These are phyloP conservation scores for Auriscalpium orientale DNA, from an alignment of 768 basidiomycete genomes.

Conservation along the genomic window DNA sequence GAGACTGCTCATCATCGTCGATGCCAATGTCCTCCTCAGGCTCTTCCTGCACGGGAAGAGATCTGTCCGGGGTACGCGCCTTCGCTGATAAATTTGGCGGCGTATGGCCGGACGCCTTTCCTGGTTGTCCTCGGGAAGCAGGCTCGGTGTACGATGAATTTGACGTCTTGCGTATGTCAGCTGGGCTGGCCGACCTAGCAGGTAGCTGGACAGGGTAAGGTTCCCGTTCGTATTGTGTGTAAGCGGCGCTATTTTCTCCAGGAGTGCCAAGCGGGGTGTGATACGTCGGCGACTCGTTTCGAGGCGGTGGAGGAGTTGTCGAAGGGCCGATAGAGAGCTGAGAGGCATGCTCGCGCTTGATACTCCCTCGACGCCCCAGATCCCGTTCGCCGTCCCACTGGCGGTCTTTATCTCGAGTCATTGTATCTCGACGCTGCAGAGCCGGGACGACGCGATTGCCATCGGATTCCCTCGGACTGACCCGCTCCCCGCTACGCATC, in stretches of 20 bases:
- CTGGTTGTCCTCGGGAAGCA: neutral
- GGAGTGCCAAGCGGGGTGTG: constrained; percentile 10
- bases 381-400: constrained; percentile 4
- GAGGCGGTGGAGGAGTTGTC: neutral
- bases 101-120: constrained; percentile 5
- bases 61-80: constrained; percentile 15
- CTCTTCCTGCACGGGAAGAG: constrained; percentile 16
- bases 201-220: constrained; percentile 6
- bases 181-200: constrained; percentile 9
- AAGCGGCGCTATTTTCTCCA: constrained; percentile 4
- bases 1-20: neutral
- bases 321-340: neutral
- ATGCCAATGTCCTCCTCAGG: constrained; percentile 9
- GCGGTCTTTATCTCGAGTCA: constrained; percentile 9
- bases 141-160: neutral
- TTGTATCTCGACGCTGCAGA: constrained; percentile 9
- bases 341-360: constrained; percentile 8
- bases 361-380: constrained; percentile 8
- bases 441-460: neutral
- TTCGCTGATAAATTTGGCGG: constrained; percentile 9
- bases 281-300: constrained; percentile 9
- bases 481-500: constrained; percentile 7
- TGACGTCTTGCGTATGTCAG: constrained; percentile 4
- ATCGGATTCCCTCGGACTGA: constrained; percentile 8
- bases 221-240: constrained; percentile 11